phyloP scores from a whole-genome alignment of 2,329 filamentous ascomycete genomes.

The Fusarium proliferatum region DNA sequence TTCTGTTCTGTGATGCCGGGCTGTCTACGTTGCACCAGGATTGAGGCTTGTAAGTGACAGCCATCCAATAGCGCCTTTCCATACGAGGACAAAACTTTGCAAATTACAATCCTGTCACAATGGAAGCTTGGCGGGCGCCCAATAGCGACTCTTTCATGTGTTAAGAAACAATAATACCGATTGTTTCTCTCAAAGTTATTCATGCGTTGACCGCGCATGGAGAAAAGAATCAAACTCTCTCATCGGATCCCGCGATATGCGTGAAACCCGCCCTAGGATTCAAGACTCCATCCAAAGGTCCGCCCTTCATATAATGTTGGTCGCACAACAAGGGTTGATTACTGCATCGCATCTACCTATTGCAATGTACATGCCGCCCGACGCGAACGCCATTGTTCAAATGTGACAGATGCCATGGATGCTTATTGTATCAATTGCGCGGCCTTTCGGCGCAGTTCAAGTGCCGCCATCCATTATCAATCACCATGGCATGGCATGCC shows the following conservation, averaged over 20 bases:
- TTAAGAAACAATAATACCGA: not conserved
- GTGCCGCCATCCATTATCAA: constrained; percentile 8
- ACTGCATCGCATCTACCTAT: not conserved
- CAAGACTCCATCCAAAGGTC: constrained; percentile 16
- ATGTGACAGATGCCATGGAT: constrained; percentile 4
- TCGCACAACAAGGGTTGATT: constrained; percentile 1
- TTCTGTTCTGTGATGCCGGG: not conserved
- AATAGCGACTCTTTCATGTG: constrained; percentile 10
- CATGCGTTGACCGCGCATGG: not conserved
- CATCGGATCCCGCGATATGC: constrained; percentile 10
- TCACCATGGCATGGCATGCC: constrained; percentile 1
- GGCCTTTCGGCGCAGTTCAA: constrained; percentile 7
- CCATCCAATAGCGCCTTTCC: constrained; percentile 22
- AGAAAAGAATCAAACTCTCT: not conserved
- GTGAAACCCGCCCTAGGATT: constrained; percentile 23
- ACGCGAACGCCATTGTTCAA: constrained; percentile 10
- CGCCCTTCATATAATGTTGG: constrained; percentile 7
- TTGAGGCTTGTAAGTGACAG: constrained; percentile 36
- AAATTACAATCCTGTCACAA: constrained; percentile 5
- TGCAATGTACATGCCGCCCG: constrained; percentile 15
- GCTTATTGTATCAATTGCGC: constrained; percentile 9
- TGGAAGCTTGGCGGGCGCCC: constrained; percentile 8
- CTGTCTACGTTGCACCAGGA: constrained; percentile 10
- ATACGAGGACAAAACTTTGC: constrained; percentile 14
- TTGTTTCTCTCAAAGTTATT: not conserved